These are phyloP conservation scores for Zygosaccharomyces kombuchaensis DNA, from an alignment of 805 yeast genomes.

Conservation along the genomic window DNA sequence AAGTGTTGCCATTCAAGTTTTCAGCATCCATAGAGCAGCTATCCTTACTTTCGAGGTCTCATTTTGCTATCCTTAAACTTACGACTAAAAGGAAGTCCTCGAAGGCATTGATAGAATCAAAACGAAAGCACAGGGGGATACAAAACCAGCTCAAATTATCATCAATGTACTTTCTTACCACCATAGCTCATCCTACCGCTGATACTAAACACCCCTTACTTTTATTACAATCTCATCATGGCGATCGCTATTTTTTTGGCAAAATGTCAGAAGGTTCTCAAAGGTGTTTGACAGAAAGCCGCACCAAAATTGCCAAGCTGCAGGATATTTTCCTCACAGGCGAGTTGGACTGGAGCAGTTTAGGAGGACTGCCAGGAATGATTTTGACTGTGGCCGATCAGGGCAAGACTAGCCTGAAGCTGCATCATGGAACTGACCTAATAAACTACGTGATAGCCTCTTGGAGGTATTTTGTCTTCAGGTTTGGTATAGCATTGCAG, in stretches of 20 bases:
- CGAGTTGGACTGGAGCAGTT: slow-evolving; percentile 63
- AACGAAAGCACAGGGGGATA: slow-evolving; percentile 1
- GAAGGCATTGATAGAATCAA: background rate
- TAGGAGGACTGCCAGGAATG: slow-evolving; percentile 92
- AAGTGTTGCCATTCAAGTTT: slow-evolving; percentile 9
- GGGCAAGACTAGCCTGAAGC: slow-evolving; percentile 53
- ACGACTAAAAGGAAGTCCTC: slow-evolving; percentile 1
- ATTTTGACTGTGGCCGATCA: slow-evolving; percentile 79
- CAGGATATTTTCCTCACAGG: slow-evolving; percentile 76
- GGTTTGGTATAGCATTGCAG: slow-evolving; percentile 59
- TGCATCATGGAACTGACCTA: slow-evolving; percentile 49
- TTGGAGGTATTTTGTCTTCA: slow-evolving; percentile 83
- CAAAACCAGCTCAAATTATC: slow-evolving; percentile 10
- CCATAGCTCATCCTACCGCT: slow-evolving; percentile 57
- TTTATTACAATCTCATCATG: slow-evolving; percentile 40
- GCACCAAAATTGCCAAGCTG: slow-evolving; percentile 52
- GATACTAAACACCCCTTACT: slow-evolving; percentile 58
- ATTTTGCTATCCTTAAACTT: background rate
- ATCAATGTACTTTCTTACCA: slow-evolving; percentile 47
- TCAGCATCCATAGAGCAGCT: background rate
- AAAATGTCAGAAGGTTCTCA: slow-evolving; percentile 84
- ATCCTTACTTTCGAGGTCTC: background rate
- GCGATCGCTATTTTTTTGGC: slow-evolving; percentile 61
- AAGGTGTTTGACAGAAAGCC: slow-evolving; percentile 60
- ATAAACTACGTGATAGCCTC: slow-evolving; percentile 60